Conservation (phyloP, 345 rosid species). For the Hevea brasiliensis region DNA sequence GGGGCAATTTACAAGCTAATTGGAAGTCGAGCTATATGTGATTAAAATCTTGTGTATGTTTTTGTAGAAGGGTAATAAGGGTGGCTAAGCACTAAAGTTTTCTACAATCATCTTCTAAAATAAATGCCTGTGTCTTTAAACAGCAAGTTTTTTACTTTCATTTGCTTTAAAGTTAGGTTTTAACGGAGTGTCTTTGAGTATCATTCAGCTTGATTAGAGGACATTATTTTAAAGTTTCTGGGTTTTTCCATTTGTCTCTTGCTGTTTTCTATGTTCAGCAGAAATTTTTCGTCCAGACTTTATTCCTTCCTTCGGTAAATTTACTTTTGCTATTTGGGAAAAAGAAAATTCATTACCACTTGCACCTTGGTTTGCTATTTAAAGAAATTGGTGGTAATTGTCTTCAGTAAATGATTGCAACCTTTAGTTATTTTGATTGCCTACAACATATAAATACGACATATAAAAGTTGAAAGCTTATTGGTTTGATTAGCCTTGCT, state of each 20-base stretch:
- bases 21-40: too few species aligned
- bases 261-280: not conserved
- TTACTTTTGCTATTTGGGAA: not conserved
- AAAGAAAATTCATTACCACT: not conserved
- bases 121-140: not conserved
- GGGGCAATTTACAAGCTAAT: too few species aligned
- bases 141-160: too few species aligned
- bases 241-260: not conserved
- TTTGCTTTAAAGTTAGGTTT: not conserved
- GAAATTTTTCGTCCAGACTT: not conserved
- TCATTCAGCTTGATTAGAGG: not conserved
- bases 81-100: too few species aligned
- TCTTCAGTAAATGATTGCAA: not conserved
- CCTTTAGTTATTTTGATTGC: not conserved
- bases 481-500: not conserved
- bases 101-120: too few species aligned
- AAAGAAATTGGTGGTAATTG: too few species aligned
- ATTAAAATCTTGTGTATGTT: too few species aligned
- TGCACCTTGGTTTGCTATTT: not conserved
- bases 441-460: not conserved
- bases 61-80: too few species aligned
- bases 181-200: not conserved
- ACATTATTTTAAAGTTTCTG: not conserved
- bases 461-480: not conserved
- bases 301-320: not conserved